These are phyloP conservation scores for Pythium phragmiticola DNA, from an alignment of 352 stramenopile genomes.

Conservation along the genomic window DNA sequence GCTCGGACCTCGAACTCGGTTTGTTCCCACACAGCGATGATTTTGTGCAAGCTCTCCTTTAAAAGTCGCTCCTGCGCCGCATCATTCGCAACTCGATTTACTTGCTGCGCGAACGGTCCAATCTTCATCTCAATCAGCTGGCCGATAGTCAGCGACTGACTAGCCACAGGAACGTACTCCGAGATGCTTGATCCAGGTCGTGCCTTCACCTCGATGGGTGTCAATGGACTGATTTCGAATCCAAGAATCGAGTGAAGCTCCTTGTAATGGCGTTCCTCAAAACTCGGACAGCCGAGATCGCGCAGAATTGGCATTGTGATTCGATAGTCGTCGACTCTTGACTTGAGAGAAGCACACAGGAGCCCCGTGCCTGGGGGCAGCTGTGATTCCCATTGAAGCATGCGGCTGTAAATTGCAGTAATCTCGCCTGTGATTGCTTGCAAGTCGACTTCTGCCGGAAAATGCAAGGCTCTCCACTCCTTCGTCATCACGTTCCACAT, in stretches of 20 bases:
- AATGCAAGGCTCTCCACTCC: constrained; percentile 52
- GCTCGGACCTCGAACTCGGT: constrained; percentile 86
- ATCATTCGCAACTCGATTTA: constrained; percentile 83
- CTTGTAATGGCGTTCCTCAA: constrained; percentile 62
- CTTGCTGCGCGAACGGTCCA: constrained; percentile 64
- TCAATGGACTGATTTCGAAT: constrained; percentile 57
- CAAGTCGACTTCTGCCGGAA: constrained; percentile 69
- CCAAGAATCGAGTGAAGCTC: constrained; percentile 67
- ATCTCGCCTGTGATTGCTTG: constrained; percentile 66
- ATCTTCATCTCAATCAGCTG: constrained; percentile 83
- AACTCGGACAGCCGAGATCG: constrained; percentile 54
- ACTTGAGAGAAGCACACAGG: constrained; percentile 65
- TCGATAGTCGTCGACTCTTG: constrained; percentile 78
- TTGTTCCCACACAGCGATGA: constrained; percentile 75
- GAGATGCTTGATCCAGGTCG: not conserved
- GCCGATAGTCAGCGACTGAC: constrained; percentile 65
- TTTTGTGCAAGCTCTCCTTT: constrained; percentile 90
- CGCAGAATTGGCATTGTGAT: constrained; percentile 75
- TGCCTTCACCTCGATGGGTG: not conserved
- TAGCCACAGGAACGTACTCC: not conserved
- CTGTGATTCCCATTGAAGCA: constrained; percentile 50
- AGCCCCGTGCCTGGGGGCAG: constrained; percentile 44
- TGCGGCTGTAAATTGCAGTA: constrained; percentile 48
- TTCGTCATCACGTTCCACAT: constrained; percentile 57
- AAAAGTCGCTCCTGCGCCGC: constrained; percentile 84